Evolutionary conservation across 148 eudicot species (phyloP), one percentile per base, ranked within the genome.

Genomic region (Vaccinium corymbosum): DNA sequence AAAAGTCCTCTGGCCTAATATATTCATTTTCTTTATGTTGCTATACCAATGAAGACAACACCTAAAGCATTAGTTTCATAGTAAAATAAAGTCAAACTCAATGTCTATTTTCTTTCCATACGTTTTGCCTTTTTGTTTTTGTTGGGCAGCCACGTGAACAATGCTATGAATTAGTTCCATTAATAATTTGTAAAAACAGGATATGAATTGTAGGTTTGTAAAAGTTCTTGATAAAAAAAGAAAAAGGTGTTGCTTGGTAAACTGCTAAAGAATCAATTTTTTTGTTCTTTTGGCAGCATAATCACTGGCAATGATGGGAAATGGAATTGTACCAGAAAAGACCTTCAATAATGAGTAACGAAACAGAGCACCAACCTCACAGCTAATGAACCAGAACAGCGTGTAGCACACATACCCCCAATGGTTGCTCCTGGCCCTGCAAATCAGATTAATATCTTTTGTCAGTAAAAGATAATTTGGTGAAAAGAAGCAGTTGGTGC

Each of bases 331-430:
- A 59, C 12, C 73, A 27, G 73, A 68, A 68, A 68, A 72, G 55
- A 66, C 19, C 53, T 57, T 48, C 6, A 72, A 13, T 57, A 72
- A 49, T 29, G 62, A 3, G 38, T 46, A 16, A 81, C 0, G 12
- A 73, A 79, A 49, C 13, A 62, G 57, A 81, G 49, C 51, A 61
- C 83, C 71, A 86, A 96, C 98, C 98, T 96, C 86, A 94, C 99
- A 80, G 99, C 99, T 86, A 97, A 90, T 66, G 99, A 94, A 88
- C 99, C 99, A 78, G 99, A 97, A 88, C 99, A 97, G 49, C 99
- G 99, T 11, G 99, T 97, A 42, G 98, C 99, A 89, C 99, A 97
- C 99, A 97, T 97, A 61, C 99, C 99, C 48, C 99, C 99, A 82
- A 97, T 94, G 85, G 99, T 93, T 85, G 99, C 99, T 82, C 99